Percentiles rank a stretch among this genome's conserved stretches.
These are phyloP conservation scores for Furcasterigmium sp. DNA, from an alignment of 2,329 filamentous ascomycete genomes.

Conservation along the genomic window DNA sequence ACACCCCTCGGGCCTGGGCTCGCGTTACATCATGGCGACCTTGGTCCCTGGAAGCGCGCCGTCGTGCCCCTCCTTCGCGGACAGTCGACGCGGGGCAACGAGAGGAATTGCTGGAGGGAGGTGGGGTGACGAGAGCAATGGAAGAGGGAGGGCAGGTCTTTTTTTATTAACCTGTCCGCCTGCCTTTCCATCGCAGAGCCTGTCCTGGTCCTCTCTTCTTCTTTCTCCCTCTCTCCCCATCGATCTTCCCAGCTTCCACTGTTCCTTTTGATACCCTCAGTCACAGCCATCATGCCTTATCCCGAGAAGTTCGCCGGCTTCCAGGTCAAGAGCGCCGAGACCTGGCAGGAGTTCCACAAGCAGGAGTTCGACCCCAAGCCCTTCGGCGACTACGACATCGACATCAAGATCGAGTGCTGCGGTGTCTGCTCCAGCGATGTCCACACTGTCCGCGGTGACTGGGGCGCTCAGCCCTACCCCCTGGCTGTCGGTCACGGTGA, in stretches of 20 bases:
- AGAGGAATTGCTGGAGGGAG: neutral
- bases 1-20: neutral
- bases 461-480: constrained; percentile 46
- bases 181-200: constrained; percentile 1
- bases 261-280: neutral
- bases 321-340: constrained; percentile 49
- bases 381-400: constrained; percentile 65
- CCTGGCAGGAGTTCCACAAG: constrained; percentile 59
- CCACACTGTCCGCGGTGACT: constrained; percentile 51
- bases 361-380: constrained; percentile 66
- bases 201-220: constrained; percentile 4
- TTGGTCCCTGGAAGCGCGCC: neutral
- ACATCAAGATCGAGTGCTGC: constrained; percentile 67
- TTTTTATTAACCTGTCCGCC: constrained; percentile 9
- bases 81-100: constrained; percentile 7
- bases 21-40: neutral
- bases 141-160: neutral
- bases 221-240: neutral
- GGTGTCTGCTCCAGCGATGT: constrained; percentile 59
- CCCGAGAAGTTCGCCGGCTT: constrained; percentile 58
- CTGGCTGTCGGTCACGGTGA: constrained; percentile 50
- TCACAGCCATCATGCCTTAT: constrained; percentile 38
- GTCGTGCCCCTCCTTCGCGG: constrained; percentile 2
- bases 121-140: constrained; percentile 2
- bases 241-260: neutral